Percentiles rank a stretch among this genome's conserved stretches.
Conservation (phyloP, 371 early-diverging fungal genomes). For the Syncephalastrum monosporum region DNA sequence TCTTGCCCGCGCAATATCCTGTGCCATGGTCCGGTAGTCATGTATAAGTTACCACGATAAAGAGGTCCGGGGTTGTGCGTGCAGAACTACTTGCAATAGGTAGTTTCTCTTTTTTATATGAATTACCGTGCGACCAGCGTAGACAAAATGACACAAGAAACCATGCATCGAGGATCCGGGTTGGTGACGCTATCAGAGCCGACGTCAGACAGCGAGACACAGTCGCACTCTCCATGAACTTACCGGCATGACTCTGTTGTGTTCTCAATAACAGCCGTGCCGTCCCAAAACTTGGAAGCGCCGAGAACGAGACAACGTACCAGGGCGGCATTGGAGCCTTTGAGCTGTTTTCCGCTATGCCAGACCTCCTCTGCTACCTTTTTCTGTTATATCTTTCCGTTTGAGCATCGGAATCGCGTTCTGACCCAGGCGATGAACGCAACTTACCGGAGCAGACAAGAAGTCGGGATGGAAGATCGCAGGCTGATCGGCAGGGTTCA, state of each 20-base stretch:
- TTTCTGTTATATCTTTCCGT: slow-evolving; percentile 15
- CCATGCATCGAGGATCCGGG: slow-evolving; percentile 67
- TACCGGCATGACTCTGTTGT: slow-evolving; percentile 52
- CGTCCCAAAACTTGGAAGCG: slow-evolving; percentile 64
- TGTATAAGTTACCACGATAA: not conserved
- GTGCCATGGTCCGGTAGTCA: not conserved
- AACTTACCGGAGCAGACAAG: slow-evolving; percentile 29
- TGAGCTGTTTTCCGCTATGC: slow-evolving; percentile 17
- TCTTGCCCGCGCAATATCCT: slow-evolving; percentile 46
- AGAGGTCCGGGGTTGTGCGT: slow-evolving; percentile 1
- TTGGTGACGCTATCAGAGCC: slow-evolving; percentile 44
- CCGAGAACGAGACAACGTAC: slow-evolving; percentile 63
- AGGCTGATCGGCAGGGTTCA: slow-evolving; percentile 53
- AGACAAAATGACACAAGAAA: slow-evolving; percentile 57
- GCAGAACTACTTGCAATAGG: slow-evolving; percentile 2
- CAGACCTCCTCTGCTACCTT: slow-evolving; percentile 33
- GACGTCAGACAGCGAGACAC: no score
- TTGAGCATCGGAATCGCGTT: no score
- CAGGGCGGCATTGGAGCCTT: slow-evolving; percentile 63
- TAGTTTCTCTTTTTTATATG: not conserved
- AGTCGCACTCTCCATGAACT: no score
- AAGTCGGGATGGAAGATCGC: slow-evolving; percentile 48
- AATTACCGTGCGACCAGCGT: slow-evolving; percentile 57
- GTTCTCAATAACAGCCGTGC: slow-evolving; percentile 56
- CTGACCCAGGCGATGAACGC: not conserved